Evolutionary conservation across 805 yeast species (phyloP).

Genomic region (Pichia californica): DNA sequence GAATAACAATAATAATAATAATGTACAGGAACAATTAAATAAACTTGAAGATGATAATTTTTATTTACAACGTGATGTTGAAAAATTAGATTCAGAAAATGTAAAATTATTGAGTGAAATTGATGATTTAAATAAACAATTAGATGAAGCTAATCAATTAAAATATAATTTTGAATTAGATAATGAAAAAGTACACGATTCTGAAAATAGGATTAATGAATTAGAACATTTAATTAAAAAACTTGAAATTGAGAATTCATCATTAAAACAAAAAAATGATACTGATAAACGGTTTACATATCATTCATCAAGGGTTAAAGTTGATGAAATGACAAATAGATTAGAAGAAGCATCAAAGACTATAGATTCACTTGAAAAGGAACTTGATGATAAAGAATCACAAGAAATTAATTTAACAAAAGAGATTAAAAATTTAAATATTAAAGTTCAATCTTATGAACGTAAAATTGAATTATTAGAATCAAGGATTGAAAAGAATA

Average conservation of each 20-base stretch:
- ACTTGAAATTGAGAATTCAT: constrained; percentile 2
- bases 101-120: constrained; percentile 12
- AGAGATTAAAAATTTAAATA: constrained; percentile 9
- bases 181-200: constrained; percentile 1
- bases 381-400: constrained; percentile 9
- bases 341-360: constrained; percentile 12
- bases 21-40: neutral
- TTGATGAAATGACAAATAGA: constrained; percentile 9
- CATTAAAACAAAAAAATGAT: constrained; percentile 4
- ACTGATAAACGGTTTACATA: neutral
- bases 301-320: neutral
- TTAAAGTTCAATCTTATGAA: constrained; percentile 3
- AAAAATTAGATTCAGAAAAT: constrained; percentile 3
- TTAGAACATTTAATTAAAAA: constrained; percentile 10
- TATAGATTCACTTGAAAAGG: constrained; percentile 12
- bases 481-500: neutral
- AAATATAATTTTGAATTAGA: neutral
- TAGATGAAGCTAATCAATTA: constrained; percentile 1
- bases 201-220: constrained; percentile 22
- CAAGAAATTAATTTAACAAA: neutral
- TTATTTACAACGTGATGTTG: constrained; percentile 8
- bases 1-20: neutral
- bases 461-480: neutral
- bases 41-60: constrained; percentile 5
- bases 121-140: constrained; percentile 12